phyloP scores from a whole-genome alignment of 192 early-diverging fungal genomes.

The Hyaloraphidium curvatum region DNA sequence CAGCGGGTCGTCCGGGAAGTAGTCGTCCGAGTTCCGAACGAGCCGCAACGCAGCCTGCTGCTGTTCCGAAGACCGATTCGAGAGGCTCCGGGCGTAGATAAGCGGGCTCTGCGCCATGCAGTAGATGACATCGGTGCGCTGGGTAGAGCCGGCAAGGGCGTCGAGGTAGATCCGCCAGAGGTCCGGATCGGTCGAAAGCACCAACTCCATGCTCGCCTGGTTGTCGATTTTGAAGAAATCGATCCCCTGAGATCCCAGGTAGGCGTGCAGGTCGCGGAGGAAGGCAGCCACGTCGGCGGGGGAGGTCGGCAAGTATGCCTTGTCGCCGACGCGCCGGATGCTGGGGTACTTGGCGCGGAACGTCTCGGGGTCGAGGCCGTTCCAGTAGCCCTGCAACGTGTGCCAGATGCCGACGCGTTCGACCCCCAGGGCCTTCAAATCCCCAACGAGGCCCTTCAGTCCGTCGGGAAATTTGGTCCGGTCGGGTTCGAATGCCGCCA shows the following conservation, averaged over 20 bases:
- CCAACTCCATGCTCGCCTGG: conserved; percentile 25
- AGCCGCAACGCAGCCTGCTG: background rate
- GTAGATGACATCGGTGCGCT: conserved; percentile 19
- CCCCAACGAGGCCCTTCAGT: conserved; percentile 12
- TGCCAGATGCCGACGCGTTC: conserved; percentile 31
- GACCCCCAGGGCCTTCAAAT: conserved; percentile 12
- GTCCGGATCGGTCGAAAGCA: conserved; percentile 1
- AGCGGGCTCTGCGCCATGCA: conserved; percentile 33
- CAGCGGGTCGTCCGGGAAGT: conserved; percentile 20
- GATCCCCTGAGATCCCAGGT: conserved; percentile 20
- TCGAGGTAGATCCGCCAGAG: conserved; percentile 20
- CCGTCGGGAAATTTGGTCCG: conserved; percentile 21
- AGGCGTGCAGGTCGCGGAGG: conserved; percentile 29
- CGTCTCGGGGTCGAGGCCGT: conserved; percentile 21
- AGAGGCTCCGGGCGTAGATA: conserved; percentile 10
- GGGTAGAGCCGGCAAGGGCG: conserved; percentile 16
- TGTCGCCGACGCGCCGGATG: conserved; percentile 7
- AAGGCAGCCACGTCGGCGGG: conserved; percentile 12
- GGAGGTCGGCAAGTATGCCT: conserved; percentile 12
- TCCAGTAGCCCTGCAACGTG: conserved; percentile 36
- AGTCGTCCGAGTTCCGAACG: conserved; percentile 34
- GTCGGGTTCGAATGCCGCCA: conserved; percentile 17
- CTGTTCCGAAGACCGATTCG: no score
- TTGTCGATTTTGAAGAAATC: conserved; percentile 34
- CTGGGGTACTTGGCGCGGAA: conserved; percentile 9